Evolutionary conservation across 1,284 basidiomycete genomes (phyloP).

Genomic region (Ustilago curta): DNA sequence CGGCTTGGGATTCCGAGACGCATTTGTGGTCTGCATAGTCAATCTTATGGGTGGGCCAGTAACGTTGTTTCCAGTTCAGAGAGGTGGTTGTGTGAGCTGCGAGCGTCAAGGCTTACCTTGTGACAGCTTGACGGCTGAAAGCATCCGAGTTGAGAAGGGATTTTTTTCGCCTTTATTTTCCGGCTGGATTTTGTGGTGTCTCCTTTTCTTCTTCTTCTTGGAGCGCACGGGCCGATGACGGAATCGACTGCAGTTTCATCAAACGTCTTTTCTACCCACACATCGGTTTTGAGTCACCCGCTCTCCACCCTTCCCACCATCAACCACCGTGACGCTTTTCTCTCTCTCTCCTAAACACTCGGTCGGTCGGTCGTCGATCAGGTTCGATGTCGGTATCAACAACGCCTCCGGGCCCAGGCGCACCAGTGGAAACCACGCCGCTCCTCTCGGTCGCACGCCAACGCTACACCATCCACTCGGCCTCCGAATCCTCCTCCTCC

Average conservation of each 20-base stretch:
- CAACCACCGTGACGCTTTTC: neutral
- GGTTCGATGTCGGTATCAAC: conserved; percentile 23
- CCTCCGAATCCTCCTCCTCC: conserved; percentile 26
- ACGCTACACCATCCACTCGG: conserved; percentile 24
- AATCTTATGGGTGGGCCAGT: too few species aligned
- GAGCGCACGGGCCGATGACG: conserved; percentile 5
- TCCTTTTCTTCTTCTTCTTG: neutral
- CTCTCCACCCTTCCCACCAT: neutral
- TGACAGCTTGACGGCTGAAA: too few species aligned
- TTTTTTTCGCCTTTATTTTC: conserved; percentile 4
- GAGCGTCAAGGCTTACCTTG: neutral
- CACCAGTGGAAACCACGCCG: conserved; percentile 22
- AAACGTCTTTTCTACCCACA: neutral
- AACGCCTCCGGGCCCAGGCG: conserved; percentile 2
- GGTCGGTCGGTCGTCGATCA: neutral
- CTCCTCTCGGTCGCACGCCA: conserved; percentile 34
- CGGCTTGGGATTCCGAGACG: conserved; percentile 88
- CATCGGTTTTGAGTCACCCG: neutral
- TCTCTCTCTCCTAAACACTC: too few species aligned
- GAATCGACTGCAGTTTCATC: neutral
- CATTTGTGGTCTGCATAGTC: conserved; percentile 74
- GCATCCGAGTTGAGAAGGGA: neutral
- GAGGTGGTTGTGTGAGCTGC: neutral
- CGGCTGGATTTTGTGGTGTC: too few species aligned
- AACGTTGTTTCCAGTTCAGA: too few species aligned